Evolutionary conservation across 352 stramenopile genomes (phyloP).

Genomic region (Pythium volutum): DNA sequence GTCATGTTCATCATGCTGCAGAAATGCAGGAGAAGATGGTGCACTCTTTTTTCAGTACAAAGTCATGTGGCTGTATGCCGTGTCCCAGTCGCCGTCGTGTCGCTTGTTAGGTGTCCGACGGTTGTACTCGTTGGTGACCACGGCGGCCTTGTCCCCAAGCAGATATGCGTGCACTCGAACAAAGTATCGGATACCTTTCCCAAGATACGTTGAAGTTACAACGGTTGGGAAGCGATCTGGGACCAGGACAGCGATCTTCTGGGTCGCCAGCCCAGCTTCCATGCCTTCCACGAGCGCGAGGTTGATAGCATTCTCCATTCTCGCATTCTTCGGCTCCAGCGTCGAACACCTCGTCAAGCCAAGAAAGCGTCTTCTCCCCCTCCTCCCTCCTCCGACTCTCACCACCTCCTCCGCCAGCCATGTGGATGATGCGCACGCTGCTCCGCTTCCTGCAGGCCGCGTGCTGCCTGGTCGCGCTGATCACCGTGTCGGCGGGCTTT

Average conservation of each 20-base stretch:
- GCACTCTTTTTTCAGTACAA: no score
- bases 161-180: not conserved
- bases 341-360: not conserved
- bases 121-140: no score
- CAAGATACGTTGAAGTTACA: conserved; percentile 12
- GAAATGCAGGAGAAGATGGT: no score
- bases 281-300: no score
- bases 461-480: conserved; percentile 51
- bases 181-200: not conserved
- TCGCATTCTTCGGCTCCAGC: conserved; percentile 3
- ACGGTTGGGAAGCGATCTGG: conserved; percentile 8
- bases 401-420: no score
- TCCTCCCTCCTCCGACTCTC: not conserved
- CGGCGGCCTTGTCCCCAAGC: no score
- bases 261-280: no score
- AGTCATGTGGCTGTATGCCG: no score
- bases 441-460: conserved; percentile 67
- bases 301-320: not conserved
- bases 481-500: conserved; percentile 57
- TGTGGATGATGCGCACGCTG: conserved; percentile 35
- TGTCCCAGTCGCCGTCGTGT: no score
- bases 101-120: no score
- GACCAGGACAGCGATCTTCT: not conserved
- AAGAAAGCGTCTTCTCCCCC: not conserved
- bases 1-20: no score